Conservation (phyloP, 768 basidiomycete genomes). For the Boletus subparvulus region DNA sequence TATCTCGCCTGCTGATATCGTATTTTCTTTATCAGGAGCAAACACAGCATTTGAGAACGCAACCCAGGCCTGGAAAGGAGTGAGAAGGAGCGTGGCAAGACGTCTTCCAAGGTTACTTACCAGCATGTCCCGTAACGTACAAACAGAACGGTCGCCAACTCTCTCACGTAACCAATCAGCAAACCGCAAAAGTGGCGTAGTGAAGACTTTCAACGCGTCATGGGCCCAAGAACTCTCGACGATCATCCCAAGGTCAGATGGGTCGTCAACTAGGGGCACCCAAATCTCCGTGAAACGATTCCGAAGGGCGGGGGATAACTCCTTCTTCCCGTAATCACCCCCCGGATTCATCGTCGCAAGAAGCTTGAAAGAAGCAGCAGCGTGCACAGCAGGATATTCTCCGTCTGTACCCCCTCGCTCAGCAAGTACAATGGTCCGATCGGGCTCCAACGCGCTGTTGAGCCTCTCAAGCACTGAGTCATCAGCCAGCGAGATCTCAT, state of each 20-base stretch:
- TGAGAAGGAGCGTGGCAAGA: neutral
- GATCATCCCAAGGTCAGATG: constrained; percentile 75
- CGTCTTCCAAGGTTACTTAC: constrained; percentile 43
- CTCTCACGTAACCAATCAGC: constrained; percentile 71
- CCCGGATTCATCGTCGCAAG: constrained; percentile 99
- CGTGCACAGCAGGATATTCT: constrained; percentile 65
- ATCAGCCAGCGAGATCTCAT: constrained; percentile 96
- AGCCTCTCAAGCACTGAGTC: constrained; percentile 97
- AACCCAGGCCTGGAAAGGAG: constrained; percentile 75
- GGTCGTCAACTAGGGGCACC: constrained; percentile 83
- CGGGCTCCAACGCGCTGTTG: constrained; percentile 95
- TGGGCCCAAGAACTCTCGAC: constrained; percentile 67
- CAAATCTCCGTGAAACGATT: constrained; percentile 99
- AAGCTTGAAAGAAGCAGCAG: constrained; percentile 74
- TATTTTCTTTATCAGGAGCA: constrained; percentile 25
- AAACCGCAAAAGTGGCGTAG: constrained; percentile 69
- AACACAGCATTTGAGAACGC: constrained; percentile 74
- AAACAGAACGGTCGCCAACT: constrained; percentile 61
- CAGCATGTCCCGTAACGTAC: constrained; percentile 85
- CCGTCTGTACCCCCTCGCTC: constrained; percentile 82
- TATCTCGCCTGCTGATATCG: constrained; percentile 48
- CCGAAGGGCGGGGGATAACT: constrained; percentile 91
- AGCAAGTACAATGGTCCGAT: constrained; percentile 83
- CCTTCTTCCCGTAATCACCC: constrained; percentile 98
- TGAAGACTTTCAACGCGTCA: constrained; percentile 53